These are phyloP conservation scores for Saccharomycopsis fermentans DNA, from an alignment of 805 yeast genomes.

Conservation along the genomic window DNA sequence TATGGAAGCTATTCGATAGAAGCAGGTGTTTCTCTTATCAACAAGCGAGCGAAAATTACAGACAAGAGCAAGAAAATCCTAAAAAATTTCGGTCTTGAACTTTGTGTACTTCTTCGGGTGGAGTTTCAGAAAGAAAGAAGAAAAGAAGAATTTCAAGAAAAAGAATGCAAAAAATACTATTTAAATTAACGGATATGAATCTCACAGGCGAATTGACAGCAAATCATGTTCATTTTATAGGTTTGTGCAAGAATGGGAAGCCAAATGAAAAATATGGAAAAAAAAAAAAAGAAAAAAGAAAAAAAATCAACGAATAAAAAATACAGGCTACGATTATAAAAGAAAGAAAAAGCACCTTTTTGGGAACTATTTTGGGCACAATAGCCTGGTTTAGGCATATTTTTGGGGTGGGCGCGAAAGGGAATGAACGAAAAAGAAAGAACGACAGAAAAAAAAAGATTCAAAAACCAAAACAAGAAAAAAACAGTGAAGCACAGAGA, in stretches of 20 bases:
- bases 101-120: background rate
- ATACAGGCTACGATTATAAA: background rate
- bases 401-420: too few species aligned
- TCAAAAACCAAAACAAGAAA: too few species aligned
- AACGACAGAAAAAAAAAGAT: too few species aligned
- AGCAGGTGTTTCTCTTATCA: background rate
- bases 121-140: background rate
- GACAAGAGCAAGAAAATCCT: background rate
- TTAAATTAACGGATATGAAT: background rate
- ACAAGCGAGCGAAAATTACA: background rate
- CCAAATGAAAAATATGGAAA: background rate
- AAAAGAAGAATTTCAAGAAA: background rate
- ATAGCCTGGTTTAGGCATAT: too few species aligned
- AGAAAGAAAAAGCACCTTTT: too few species aligned
- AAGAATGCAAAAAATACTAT: background rate
- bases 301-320: background rate
- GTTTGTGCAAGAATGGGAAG: background rate
- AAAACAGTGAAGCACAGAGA: too few species aligned
- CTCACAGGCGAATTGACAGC: background rate
- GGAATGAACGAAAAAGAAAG: too few species aligned
- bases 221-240: background rate
- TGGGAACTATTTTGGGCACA: too few species aligned
- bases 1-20: background rate
- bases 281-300: background rate
- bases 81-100: background rate